Conservation (phyloP, 2,329 filamentous ascomycete species). For the Xylariaceae sp. region DNA sequence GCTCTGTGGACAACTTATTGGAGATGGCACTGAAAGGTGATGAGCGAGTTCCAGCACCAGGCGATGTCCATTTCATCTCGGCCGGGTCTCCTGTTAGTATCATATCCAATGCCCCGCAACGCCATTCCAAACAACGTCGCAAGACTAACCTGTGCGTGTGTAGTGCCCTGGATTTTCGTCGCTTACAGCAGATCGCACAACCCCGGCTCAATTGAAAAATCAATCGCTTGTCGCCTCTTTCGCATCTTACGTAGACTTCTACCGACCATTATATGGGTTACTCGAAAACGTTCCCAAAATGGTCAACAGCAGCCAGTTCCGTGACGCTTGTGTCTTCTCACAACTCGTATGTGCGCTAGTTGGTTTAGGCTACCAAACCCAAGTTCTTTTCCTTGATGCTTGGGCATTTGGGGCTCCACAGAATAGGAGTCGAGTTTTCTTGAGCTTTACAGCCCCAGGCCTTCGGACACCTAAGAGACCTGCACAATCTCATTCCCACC, state of each 20-base stretch:
- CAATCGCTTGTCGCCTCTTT: slow-evolving; percentile 77
- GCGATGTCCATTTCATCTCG: slow-evolving; percentile 65
- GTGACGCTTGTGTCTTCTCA: slow-evolving; percentile 64
- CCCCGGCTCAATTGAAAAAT: slow-evolving; percentile 59
- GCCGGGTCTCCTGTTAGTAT: slow-evolving; percentile 60
- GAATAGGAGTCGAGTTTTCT: slow-evolving; percentile 64
- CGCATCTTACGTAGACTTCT: slow-evolving; percentile 70
- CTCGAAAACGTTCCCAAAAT: slow-evolving; percentile 76
- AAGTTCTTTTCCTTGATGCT: slow-evolving; percentile 66
- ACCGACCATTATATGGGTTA: slow-evolving; percentile 70
- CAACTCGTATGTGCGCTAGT: slow-evolving; percentile 72
- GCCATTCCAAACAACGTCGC: no score
- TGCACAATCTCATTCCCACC: slow-evolving; percentile 61
- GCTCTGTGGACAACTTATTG: slow-evolving; percentile 71
- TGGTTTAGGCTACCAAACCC: slow-evolving; percentile 73
- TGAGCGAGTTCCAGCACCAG: slow-evolving; percentile 52
- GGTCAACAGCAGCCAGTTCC: slow-evolving; percentile 46
- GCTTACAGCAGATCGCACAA: slow-evolving; percentile 58
- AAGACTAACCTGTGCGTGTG: no score
- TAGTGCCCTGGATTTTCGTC: slow-evolving; percentile 69
- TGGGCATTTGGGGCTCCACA: slow-evolving; percentile 69
- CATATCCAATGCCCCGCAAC: no score
- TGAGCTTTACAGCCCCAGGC: slow-evolving; percentile 68
- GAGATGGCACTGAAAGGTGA: slow-evolving; percentile 51
- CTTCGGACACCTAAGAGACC: slow-evolving; percentile 55